These are phyloP conservation scores for Candida bentonensis DNA, from an alignment of 805 yeast genomes.

Conservation along the genomic window DNA sequence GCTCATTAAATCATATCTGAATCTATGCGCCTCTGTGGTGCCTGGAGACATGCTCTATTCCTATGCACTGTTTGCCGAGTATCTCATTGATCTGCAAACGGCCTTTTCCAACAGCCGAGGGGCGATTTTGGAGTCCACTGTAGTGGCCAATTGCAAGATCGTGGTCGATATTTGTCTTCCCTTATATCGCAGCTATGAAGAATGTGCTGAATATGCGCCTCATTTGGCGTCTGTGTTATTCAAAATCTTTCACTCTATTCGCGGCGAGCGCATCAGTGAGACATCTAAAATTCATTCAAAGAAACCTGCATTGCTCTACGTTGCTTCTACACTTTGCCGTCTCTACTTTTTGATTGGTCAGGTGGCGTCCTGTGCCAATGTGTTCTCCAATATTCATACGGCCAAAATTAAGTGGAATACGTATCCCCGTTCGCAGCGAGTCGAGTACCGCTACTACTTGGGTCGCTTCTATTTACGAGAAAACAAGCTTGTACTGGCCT, in stretches of 20 bases:
- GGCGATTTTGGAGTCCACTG: constrained; percentile 10
- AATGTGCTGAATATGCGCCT: constrained; percentile 26
- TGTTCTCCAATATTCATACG: constrained; percentile 71
- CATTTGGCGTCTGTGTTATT: constrained; percentile 41
- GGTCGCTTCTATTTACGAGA: constrained; percentile 38
- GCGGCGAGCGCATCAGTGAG: constrained; percentile 29
- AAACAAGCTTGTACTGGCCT: constrained; percentile 37
- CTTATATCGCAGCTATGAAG: constrained; percentile 10
- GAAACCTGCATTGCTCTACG: constrained; percentile 35
- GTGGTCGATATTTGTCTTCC: constrained; percentile 9
- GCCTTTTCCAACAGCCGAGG: constrained; percentile 23
- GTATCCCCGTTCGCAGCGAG: constrained; percentile 11
- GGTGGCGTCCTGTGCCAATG: constrained; percentile 37
- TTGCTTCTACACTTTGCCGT: constrained; percentile 41
- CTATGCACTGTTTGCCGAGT: constrained; percentile 37
- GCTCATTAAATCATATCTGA: constrained; percentile 33
- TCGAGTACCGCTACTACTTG: constrained; percentile 17
- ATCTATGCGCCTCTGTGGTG: constrained; percentile 34
- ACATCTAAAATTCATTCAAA: constrained; percentile 20
- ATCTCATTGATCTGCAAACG: constrained; percentile 28
- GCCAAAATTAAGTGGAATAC: constrained; percentile 3
- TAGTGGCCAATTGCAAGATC: constrained; percentile 4
- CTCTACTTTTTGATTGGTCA: constrained; percentile 33
- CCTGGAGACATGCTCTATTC: constrained; percentile 37
- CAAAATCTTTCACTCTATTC: constrained; percentile 44